Percentiles rank a stretch among this genome's conserved stretches.
These are phyloP conservation scores for Coix lacrymajobi DNA, from an alignment of 176 grass and related monocot genomes.

Conservation along the genomic window DNA sequence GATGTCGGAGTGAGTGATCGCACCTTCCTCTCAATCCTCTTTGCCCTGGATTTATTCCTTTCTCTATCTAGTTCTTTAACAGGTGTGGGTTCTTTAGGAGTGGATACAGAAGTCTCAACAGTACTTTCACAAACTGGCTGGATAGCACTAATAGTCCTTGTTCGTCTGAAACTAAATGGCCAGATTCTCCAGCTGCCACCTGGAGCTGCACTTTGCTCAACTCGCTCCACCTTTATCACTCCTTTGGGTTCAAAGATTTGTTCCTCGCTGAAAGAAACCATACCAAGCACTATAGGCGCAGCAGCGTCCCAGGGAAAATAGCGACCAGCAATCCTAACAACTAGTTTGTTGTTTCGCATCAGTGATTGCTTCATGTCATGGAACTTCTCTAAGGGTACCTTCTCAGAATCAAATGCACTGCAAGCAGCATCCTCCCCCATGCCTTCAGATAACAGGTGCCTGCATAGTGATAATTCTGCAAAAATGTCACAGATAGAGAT, in stretches of 20 bases:
- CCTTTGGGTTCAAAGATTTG: slow-evolving; percentile 65
- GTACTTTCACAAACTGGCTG: slow-evolving; percentile 26
- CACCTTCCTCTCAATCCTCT: slow-evolving; percentile 52
- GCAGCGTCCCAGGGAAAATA: slow-evolving; percentile 84
- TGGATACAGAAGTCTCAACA: slow-evolving; percentile 19
- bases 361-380: slow-evolving; percentile 56
- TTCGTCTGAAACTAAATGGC: slow-evolving; percentile 75
- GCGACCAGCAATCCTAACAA: slow-evolving; percentile 68
- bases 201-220: slow-evolving; percentile 39
- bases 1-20: slow-evolving; percentile 67
- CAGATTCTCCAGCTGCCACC: slow-evolving; percentile 87
- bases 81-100: slow-evolving; percentile 19
- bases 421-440: slow-evolving; percentile 81
- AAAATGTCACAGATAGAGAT: slow-evolving; percentile 30
- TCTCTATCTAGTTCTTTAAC: slow-evolving; percentile 28
- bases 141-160: slow-evolving; percentile 47
- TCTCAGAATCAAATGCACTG: slow-evolving; percentile 73
- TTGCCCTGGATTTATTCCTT: slow-evolving; percentile 33
- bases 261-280: slow-evolving; percentile 69
- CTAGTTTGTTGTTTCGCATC: slow-evolving; percentile 65
- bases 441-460: slow-evolving; percentile 81
- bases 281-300: slow-evolving; percentile 54
- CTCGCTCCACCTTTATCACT: slow-evolving; percentile 71
- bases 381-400: slow-evolving; percentile 76
- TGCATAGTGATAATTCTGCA: slow-evolving; percentile 89